phyloP scores from a whole-genome alignment of 2,329 filamentous ascomycete genomes.

The Pestalotiopsis fici region DNA sequence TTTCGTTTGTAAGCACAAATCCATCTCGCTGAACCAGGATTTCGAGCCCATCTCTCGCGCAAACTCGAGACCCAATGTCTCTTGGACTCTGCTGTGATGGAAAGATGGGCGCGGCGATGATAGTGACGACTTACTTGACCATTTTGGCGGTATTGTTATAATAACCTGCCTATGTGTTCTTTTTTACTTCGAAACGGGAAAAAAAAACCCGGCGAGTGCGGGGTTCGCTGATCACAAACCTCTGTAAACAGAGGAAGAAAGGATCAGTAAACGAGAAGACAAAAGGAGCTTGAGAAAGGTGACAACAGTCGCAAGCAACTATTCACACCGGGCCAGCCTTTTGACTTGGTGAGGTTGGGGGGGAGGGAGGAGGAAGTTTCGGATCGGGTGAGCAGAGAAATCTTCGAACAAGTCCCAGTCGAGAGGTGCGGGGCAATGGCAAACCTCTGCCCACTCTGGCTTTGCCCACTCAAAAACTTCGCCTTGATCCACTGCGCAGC shows the following conservation, averaged over 20 bases:
- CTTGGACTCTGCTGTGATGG: slow-evolving; percentile 7
- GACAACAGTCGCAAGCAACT: slow-evolving; percentile 11
- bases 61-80: not conserved
- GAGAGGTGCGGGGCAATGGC: not conserved
- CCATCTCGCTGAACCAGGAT: not conserved
- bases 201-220: not conserved
- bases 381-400: slow-evolving; percentile 1
- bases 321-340: slow-evolving; percentile 3
- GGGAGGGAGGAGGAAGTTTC: not conserved
- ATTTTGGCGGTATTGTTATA: slow-evolving; percentile 84
- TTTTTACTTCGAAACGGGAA: slow-evolving; percentile 14
- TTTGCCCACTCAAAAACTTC: not conserved
- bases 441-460: not conserved
- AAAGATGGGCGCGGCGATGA: slow-evolving; percentile 18
- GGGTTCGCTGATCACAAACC: slow-evolving; percentile 4
- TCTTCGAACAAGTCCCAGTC: not conserved
- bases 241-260: slow-evolving; percentile 5
- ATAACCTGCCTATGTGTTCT: slow-evolving; percentile 36
- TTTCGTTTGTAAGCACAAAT: slow-evolving; percentile 48
- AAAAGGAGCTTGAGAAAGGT: slow-evolving; percentile 3
- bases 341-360: slow-evolving; percentile 4
- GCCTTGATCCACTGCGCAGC: not conserved
- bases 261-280: slow-evolving; percentile 5
- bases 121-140: slow-evolving; percentile 84
- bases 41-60: not conserved